Percentiles rank a stretch among this genome's conserved stretches.
Conservation (phyloP, 768 basidiomycete genomes). For the Postia placenta region DNA sequence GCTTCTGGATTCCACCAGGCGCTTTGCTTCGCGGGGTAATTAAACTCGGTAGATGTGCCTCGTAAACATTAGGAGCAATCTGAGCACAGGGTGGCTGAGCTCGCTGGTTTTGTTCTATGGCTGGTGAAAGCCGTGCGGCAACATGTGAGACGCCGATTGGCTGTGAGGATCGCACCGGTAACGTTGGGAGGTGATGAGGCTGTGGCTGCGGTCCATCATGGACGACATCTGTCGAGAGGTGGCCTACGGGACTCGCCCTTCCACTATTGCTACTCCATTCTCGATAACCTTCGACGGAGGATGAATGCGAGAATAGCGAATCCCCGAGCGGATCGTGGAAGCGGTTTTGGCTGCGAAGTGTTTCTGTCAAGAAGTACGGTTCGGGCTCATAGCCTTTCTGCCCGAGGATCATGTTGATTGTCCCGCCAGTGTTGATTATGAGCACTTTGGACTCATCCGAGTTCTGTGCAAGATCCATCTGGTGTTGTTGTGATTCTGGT, state of each 20-base stretch:
- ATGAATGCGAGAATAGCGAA: constrained; percentile 77
- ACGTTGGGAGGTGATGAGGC: constrained; percentile 19
- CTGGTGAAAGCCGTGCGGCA: constrained; percentile 21
- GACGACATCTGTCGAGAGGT: constrained; percentile 13
- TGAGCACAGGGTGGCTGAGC: constrained; percentile 35
- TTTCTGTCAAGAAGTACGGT: constrained; percentile 83
- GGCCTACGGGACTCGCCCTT: constrained; percentile 40
- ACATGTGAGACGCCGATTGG: constrained; percentile 49
- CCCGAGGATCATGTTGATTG: constrained; percentile 83
- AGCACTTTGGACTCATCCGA: constrained; percentile 77
- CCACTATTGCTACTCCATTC: constrained; percentile 65
- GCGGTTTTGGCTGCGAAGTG: constrained; percentile 72
- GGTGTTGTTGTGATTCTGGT: too few species aligned
- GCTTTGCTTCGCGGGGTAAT: constrained; percentile 71
- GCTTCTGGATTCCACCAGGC: constrained; percentile 56
- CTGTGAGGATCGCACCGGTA: constrained; percentile 61
- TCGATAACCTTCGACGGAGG: constrained; percentile 73
- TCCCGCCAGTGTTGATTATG: constrained; percentile 86
- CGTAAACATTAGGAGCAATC: constrained; percentile 60
- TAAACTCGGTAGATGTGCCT: constrained; percentile 67
- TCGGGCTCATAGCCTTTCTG: constrained; percentile 78
- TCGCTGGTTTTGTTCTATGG: constrained; percentile 14
- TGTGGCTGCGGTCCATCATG: constrained; percentile 21
- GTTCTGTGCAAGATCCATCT: constrained; percentile 45
- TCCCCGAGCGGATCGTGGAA: constrained; percentile 91